Percentiles rank a stretch among this genome's conserved stretches.
Conservation (phyloP, 176 grass and related monocot species). For the Oryza glumipatula region DNA sequence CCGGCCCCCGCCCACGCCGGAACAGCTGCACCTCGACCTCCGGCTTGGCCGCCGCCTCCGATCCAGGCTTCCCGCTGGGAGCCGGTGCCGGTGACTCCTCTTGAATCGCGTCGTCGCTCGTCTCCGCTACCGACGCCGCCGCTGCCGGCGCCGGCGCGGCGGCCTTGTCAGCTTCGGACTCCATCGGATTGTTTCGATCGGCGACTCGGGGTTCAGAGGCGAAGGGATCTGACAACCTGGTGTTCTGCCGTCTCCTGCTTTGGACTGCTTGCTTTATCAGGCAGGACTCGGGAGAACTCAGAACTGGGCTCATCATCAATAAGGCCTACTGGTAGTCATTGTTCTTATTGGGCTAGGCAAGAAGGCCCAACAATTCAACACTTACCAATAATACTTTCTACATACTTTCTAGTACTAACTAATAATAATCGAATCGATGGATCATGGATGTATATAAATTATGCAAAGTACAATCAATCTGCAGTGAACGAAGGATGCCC, state of each 20-base stretch:
- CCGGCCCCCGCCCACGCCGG: conserved; percentile 65
- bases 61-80: conserved; percentile 52
- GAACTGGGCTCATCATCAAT: conserved; percentile 8
- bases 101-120: conserved; percentile 44
- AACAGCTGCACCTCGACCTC: conserved; percentile 87
- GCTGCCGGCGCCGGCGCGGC: conserved; percentile 9
- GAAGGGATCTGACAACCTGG: conserved; percentile 27
- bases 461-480: neutral
- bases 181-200: conserved; percentile 46
- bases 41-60: conserved; percentile 48
- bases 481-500: neutral
- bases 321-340: neutral
- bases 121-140: conserved; percentile 1
- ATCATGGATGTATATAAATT: neutral
- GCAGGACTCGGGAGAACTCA: neutral
- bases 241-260: conserved; percentile 10
- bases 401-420: too few species aligned
- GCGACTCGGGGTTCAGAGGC: neutral
- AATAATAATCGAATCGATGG: neutral
- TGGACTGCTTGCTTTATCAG: neutral
- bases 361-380: neutral
- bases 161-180: conserved; percentile 22
- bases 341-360: neutral
- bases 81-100: conserved; percentile 36
- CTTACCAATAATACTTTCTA: neutral